Conservation (phyloP, 108 stramenopile genomes). For the Halocafeteria seosinensis region DNA sequence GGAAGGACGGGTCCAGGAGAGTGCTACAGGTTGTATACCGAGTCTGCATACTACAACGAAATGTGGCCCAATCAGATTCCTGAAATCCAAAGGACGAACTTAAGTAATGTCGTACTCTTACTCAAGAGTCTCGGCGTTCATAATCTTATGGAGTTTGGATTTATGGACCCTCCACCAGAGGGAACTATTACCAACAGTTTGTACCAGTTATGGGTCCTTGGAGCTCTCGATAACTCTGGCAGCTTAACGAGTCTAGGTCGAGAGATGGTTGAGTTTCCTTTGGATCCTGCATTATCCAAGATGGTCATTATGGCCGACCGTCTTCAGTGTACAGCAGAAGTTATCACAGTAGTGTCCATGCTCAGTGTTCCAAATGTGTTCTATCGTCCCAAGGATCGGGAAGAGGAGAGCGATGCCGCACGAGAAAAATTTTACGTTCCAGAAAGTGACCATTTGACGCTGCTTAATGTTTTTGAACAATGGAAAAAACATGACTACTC, state of each 20-base stretch:
- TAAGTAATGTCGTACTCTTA: conserved; percentile 90
- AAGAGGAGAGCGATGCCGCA: conserved; percentile 90
- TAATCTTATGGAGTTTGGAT: conserved; percentile 77
- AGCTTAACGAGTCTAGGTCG: conserved; percentile 68
- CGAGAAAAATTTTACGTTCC: conserved; percentile 98
- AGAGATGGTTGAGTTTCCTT: conserved; percentile 84
- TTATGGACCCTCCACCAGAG: conserved; percentile 94
- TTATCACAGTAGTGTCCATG: conserved; percentile 83
- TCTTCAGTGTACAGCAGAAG: conserved; percentile 65
- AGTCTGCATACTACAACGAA: conserved; percentile 79
- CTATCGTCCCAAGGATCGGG: conserved; percentile 84
- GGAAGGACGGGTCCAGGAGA: conserved; percentile 87
- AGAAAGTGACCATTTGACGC: conserved; percentile 86
- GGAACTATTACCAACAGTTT: conserved; percentile 84
- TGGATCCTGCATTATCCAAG: conserved; percentile 87
- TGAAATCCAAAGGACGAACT: conserved; percentile 92
- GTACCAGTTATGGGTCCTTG: conserved; percentile 93
- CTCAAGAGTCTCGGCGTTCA: conserved; percentile 86
- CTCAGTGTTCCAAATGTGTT: conserved; percentile 84
- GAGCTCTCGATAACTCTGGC: conserved; percentile 84
- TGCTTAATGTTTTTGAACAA: conserved; percentile 80
- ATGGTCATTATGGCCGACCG: conserved; percentile 76
- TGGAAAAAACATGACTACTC: conserved; percentile 79
- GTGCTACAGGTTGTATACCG: conserved; percentile 90
- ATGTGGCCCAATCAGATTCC: conserved; percentile 81